Percentiles rank a stretch among this genome's conserved stretches.
Evolutionary conservation across 2,329 filamentous ascomycete species (phyloP).

Genomic region (Beauveria bassiana): DNA sequence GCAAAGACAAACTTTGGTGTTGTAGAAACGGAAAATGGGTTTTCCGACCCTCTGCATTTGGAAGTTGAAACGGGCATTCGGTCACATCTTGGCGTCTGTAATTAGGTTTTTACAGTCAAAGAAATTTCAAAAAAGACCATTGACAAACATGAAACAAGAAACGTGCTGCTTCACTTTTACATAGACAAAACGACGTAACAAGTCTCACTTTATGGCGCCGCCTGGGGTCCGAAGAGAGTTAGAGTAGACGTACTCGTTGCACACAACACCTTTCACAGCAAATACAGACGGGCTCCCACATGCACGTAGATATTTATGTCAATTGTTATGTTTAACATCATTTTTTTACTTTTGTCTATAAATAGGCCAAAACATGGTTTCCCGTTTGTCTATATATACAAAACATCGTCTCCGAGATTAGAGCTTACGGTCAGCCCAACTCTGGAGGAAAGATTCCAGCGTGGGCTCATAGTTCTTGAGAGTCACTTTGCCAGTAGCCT

Average conservation of each 20-base stretch:
- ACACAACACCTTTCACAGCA: not conserved
- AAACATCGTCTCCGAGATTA: constrained; percentile 19
- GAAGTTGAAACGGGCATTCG: constrained; percentile 51
- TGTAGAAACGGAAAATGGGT: constrained; percentile 43
- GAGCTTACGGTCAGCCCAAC: constrained; percentile 59
- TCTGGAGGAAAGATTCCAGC: constrained; percentile 73
- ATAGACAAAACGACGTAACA: too few species aligned
- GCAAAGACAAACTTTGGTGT: constrained; percentile 18
- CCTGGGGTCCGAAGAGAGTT: not conserved
- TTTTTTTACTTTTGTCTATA: not conserved
- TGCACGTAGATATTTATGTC: not conserved
- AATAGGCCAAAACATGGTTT: not conserved
- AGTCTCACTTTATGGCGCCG: not conserved
- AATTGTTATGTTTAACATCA: not conserved
- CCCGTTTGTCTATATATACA: not conserved
- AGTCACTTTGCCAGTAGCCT: constrained; percentile 59
- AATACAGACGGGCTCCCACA: not conserved
- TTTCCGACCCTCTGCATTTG: constrained; percentile 51
- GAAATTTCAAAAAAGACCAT: constrained; percentile 34
- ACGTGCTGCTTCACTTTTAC: not conserved
- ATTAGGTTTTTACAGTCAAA: constrained; percentile 56
- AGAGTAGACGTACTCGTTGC: not conserved
- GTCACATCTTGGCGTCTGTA: constrained; percentile 61
- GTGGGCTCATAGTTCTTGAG: constrained; percentile 83
- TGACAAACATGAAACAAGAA: constrained; percentile 14